A percentile compares a stretch with the other conserved stretches of the same genome.
Conservation (phyloP, 2,329 filamentous ascomycete species). For the Rhytidhysteron rufulum region DNA sequence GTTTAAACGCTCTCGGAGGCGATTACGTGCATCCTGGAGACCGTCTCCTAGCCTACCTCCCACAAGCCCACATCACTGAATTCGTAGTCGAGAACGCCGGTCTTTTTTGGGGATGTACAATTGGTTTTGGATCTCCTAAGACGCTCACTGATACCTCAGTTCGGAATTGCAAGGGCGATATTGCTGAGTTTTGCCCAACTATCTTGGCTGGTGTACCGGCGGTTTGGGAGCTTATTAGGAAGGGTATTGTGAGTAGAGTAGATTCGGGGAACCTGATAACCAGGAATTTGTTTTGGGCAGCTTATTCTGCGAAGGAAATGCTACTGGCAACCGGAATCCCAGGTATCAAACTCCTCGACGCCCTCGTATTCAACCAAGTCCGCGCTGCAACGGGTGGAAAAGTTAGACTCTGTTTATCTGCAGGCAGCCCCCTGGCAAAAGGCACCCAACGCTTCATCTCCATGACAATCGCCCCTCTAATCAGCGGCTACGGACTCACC, state of each 20-base stretch:
- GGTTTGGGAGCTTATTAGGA: constrained; percentile 96
- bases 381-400: constrained; percentile 84
- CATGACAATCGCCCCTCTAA: constrained; percentile 89
- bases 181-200: constrained; percentile 85
- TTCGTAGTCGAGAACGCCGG: constrained; percentile 92
- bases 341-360: constrained; percentile 68
- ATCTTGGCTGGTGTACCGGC: constrained; percentile 92
- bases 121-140: constrained; percentile 89
- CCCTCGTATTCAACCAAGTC: constrained; percentile 86
- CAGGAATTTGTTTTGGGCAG: constrained; percentile 74
- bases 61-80: constrained; percentile 93
- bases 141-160: constrained; percentile 84
- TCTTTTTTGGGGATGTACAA: constrained; percentile 81
- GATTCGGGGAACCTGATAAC: constrained; percentile 66
- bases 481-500: constrained; percentile 88
- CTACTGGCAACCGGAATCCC: constrained; percentile 59
- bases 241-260: constrained; percentile 81
- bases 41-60: constrained; percentile 82
- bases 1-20: constrained; percentile 73
- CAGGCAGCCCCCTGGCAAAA: constrained; percentile 83
- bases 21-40: constrained; percentile 75
- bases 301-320: constrained; percentile 58
- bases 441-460: constrained; percentile 89
- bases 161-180: constrained; percentile 88
- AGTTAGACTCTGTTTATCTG: constrained; percentile 88